Conservation (phyloP, 495 filamentous ascomycete genomes). For the Neurospora tetrasperma region DNA sequence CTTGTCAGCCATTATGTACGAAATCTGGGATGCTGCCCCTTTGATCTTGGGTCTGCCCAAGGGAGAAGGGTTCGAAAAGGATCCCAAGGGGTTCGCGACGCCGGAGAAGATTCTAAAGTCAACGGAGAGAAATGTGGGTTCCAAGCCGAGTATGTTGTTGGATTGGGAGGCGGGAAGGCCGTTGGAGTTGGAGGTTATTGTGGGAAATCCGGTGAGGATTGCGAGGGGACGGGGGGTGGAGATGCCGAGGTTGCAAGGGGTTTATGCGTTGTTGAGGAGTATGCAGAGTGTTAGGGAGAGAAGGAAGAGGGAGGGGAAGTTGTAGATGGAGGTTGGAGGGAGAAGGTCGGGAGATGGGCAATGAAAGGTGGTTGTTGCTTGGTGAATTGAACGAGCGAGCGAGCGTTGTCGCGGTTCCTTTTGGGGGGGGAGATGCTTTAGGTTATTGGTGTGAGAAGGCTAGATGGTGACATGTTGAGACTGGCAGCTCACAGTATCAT, state of each 20-base stretch:
- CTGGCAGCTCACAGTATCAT: neutral
- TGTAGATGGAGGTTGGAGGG: conserved; percentile 8
- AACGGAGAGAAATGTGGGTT: conserved; percentile 45
- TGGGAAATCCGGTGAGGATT: conserved; percentile 48
- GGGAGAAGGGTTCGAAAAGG: neutral
- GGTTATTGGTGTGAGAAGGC: neutral
- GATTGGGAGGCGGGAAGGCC: conserved; percentile 46
- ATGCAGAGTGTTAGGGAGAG: conserved; percentile 34
- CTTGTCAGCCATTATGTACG: conserved; percentile 43
- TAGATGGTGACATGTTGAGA: neutral
- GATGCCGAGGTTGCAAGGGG: conserved; percentile 40
- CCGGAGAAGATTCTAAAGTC: conserved; percentile 45
- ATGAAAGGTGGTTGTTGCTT: neutral
- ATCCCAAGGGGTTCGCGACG: conserved; percentile 26
- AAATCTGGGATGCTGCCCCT: conserved; percentile 45
- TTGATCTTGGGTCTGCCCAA: conserved; percentile 31
- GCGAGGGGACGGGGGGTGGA: conserved; percentile 41
- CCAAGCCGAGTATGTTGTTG: conserved; percentile 49
- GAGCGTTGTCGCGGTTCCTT: neutral
- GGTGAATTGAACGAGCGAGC: neutral
- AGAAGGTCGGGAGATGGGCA: neutral
- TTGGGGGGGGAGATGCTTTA: neutral
- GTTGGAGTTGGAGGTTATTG: conserved; percentile 52
- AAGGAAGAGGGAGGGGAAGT: conserved; percentile 21
- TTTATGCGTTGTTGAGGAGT: conserved; percentile 42